Evolutionary conservation across 495 filamentous ascomycete genomes (phyloP).

Genomic region (Hypoxylon rickii): DNA sequence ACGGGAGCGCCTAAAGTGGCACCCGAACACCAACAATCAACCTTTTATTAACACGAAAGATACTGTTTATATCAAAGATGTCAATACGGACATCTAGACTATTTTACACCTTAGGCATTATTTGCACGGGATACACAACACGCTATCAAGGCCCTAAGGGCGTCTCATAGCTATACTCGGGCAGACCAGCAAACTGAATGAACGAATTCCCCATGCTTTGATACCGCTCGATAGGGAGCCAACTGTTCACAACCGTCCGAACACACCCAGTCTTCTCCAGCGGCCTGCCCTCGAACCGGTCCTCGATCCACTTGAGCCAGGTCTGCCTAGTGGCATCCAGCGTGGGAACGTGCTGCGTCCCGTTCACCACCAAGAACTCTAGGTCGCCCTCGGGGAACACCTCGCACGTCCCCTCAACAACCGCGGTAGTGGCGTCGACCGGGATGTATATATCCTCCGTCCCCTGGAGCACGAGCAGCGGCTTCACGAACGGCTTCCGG

Average conservation of each 20-base stretch:
- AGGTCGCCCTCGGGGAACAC: slow-evolving; percentile 34
- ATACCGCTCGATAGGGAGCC: slow-evolving; percentile 36
- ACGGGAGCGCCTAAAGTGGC: no score
- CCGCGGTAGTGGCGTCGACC: slow-evolving; percentile 31
- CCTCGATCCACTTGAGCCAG: slow-evolving; percentile 51
- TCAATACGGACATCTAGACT: no score
- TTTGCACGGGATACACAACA: no score
- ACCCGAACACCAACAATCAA: no score
- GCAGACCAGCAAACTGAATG: slow-evolving; percentile 36
- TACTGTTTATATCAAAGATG: no score
- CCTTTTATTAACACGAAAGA: no score
- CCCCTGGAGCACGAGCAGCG: slow-evolving; percentile 53
- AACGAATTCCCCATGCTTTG: slow-evolving; percentile 34
- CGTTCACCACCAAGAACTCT: slow-evolving; percentile 41
- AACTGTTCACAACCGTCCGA: slow-evolving; percentile 33
- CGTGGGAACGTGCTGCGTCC: slow-evolving; percentile 42
- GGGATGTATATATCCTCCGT: slow-evolving; percentile 40
- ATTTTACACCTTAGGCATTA: no score
- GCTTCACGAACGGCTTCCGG: slow-evolving; percentile 44
- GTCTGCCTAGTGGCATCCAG: slow-evolving; percentile 42
- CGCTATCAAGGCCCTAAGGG: slow-evolving; percentile 31
- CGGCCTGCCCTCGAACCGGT: slow-evolving; percentile 37
- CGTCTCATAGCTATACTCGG: slow-evolving; percentile 36
- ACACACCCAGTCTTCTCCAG: slow-evolving; percentile 10
- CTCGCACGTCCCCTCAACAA: slow-evolving; percentile 43